These are phyloP conservation scores for Gloeostereum incarnatum DNA, from an alignment of 768 basidiomycete genomes.

Conservation along the genomic window DNA sequence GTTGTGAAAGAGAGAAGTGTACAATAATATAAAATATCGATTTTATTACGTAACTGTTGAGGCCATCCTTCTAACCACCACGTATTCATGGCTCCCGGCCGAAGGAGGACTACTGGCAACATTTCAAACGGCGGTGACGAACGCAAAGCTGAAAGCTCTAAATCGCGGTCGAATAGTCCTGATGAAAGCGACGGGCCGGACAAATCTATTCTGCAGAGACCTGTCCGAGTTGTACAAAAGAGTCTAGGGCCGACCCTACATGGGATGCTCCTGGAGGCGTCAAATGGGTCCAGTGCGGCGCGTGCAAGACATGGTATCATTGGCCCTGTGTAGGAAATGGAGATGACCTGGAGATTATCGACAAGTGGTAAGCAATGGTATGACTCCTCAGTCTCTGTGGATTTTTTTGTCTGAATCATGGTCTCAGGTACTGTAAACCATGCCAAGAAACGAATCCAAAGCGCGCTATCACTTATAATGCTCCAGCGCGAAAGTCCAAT, in stretches of 20 bases:
- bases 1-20: too few relatives aligned
- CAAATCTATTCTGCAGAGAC: too few relatives aligned
- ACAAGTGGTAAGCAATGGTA: conserved; percentile 62
- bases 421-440: conserved; percentile 55
- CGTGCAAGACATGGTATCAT: conserved; percentile 77
- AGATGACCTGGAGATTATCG: conserved; percentile 55
- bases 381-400: conserved; percentile 5
- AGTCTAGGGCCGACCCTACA: neutral
- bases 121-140: too few relatives aligned
- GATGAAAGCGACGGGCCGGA: too few relatives aligned
- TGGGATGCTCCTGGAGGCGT: conserved; percentile 41
- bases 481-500: conserved; percentile 73
- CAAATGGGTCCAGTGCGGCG: conserved; percentile 77
- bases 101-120: too few relatives aligned
- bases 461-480: conserved; percentile 63
- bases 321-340: conserved; percentile 72
- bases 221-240: conserved; percentile 4
- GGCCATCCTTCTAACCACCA: too few relatives aligned
- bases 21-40: too few relatives aligned
- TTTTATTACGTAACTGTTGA: too few relatives aligned
- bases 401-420: conserved; percentile 2
- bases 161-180: too few relatives aligned
- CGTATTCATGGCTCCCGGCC: too few relatives aligned
- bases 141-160: too few relatives aligned
- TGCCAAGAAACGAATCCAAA: conserved; percentile 54